These are phyloP conservation scores for Aschersonia sp. DNA, from an alignment of 2,329 filamentous ascomycete species.

Conservation along the genomic window DNA sequence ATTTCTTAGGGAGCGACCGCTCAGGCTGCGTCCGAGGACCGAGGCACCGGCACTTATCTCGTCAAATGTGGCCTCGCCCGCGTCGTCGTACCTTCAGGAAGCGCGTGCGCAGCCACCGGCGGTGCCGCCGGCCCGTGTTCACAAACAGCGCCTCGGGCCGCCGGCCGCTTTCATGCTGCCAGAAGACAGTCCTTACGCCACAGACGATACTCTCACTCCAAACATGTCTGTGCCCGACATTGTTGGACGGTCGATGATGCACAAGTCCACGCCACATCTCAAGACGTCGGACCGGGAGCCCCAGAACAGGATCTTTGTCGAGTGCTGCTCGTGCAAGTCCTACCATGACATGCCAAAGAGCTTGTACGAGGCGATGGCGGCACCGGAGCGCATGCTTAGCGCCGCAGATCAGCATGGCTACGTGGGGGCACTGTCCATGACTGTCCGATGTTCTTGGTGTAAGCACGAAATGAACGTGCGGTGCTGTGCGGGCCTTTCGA, in stretches of 20 bases:
- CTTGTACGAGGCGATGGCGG: slow-evolving; percentile 50
- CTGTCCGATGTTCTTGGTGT: slow-evolving; percentile 59
- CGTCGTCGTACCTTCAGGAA: slow-evolving; percentile 9
- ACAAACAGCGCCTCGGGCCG: slow-evolving; percentile 7
- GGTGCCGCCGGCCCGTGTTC: slow-evolving; percentile 3
- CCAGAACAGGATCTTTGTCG: slow-evolving; percentile 48
- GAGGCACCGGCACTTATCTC: slow-evolving; percentile 1
- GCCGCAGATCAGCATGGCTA: slow-evolving; percentile 33
- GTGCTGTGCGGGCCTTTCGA: slow-evolving; percentile 56
- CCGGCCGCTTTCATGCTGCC: slow-evolving; percentile 8
- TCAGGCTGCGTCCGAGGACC: slow-evolving; percentile 12
- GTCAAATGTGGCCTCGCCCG: background rate
- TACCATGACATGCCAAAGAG: slow-evolving; percentile 52
- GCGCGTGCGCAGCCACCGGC: slow-evolving; percentile 7
- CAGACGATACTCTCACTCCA: background rate
- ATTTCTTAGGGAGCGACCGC: slow-evolving; percentile 22
- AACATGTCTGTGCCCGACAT: background rate
- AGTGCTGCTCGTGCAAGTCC: slow-evolving; percentile 50
- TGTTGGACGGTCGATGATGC: slow-evolving; percentile 3
- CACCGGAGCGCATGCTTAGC: slow-evolving; percentile 38
- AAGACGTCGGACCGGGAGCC: slow-evolving; percentile 18
- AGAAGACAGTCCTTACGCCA: background rate
- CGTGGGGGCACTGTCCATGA: slow-evolving; percentile 42
- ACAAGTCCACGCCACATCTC: slow-evolving; percentile 3
- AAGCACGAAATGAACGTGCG: slow-evolving; percentile 52